phyloP scores from a whole-genome alignment of 2,329 filamentous ascomycete species.

The Diaporthe citrichinensis region DNA sequence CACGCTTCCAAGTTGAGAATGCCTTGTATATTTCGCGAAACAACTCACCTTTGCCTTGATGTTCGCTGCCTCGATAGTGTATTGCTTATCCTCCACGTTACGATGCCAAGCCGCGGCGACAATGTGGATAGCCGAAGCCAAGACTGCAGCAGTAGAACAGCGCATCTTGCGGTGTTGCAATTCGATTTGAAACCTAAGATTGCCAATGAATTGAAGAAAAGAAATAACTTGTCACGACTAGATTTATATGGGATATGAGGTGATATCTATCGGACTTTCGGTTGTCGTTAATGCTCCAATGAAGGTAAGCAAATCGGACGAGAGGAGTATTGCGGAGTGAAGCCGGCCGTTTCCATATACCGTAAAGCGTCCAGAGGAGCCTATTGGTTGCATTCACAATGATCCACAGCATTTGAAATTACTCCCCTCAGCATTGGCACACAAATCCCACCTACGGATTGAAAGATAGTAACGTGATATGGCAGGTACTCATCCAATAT shows the following conservation, averaged over 20 bases:
- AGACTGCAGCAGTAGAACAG: neutral
- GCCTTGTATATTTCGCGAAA: fast-evolving
- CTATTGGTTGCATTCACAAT: neutral
- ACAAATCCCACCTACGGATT: neutral
- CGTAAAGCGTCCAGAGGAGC: neutral
- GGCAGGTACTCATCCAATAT: neutral
- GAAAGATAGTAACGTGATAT: neutral
- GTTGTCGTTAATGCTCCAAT: slow-evolving; percentile 8
- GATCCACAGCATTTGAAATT: neutral
- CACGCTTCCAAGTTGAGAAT: fast-evolving
- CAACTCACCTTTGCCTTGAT: slow-evolving; percentile 20
- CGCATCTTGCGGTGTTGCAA: neutral
- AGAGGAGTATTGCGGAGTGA: slow-evolving; percentile 11
- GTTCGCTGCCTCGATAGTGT: neutral
- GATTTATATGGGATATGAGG: neutral
- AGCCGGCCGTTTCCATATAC: neutral
- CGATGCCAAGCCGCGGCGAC: neutral
- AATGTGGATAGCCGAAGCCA: neutral
- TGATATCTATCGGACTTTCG: neutral
- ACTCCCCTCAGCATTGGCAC: neutral
- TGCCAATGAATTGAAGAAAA: neutral
- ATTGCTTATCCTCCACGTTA: neutral
- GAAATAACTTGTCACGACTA: neutral
- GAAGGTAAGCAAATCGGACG: neutral
- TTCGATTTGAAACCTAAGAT: neutral